Evolutionary conservation across 2,329 filamentous ascomycete genomes (phyloP), one percentile per base, ranked within the genome.

Genomic region (Fusarium verticillioides): DNA sequence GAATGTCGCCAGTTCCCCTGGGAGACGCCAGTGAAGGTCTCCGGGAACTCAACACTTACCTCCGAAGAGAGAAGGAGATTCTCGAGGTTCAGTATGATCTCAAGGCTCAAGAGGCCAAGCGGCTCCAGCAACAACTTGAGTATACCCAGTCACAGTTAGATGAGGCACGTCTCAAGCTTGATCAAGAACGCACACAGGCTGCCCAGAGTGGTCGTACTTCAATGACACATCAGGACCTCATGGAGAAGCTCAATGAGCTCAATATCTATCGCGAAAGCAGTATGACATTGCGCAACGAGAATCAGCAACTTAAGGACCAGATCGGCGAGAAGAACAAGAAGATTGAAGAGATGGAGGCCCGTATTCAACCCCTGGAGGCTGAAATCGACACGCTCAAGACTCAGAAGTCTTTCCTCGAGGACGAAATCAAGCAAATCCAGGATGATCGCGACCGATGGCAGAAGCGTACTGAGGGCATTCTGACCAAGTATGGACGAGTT

Each of bases 201-300:
- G 89, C 91, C 4, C 93, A 97, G 73, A 91, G 87, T 65, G 90
- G 93, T 53, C 89, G 93, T 72, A 92, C 88, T 63, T 92, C 93
- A 18, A 88, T 94, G 79, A 94, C 91, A 56, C 94, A 98, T 79
- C 94, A 94, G 79, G 95, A 97, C 77, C 88, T 99, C 9, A 95
- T 97, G 90, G 92, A 97, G 74, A 98, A 97, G 73, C 89, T 99
- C 69, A 96, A 97, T 78, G 95, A 99, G 82, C 90, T 99, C 67
- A 99, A 99, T 78, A 87, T 98, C 21, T 97, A 97, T 86, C 93
- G 96, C 16, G 96, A 99, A 83, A 98, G 95, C 84, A 97, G 94
- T 76, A 93, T 93, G 63, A 96, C 96, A 2, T 87, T 99, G 21
- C 93, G 97, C 47, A 94, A 93, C 75, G 95, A 99, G 80, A 91